Base-by-base conservation (phyloP, 129 eudicot genomes). In the Erigeron canadensis region DNA sequence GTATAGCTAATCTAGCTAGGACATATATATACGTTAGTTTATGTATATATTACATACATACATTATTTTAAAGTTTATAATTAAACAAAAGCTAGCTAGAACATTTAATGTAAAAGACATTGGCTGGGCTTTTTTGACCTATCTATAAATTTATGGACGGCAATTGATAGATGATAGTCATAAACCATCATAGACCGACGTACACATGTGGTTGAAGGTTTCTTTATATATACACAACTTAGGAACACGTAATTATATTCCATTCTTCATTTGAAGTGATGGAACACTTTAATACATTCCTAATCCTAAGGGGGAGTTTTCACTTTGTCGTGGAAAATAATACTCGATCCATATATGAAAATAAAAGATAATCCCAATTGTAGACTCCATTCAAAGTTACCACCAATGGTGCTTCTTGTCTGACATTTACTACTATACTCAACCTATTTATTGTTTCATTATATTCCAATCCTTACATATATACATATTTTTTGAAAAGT, bases 101-200 rank as follows among this genome's bases (percentile, higher is more conserved):
- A 34, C 81, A 79, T 61, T 80, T 73, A 76, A 77, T 77, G 85
- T 59, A 46, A 69, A 57, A 39, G 56, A 63, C 73, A 63, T 61
- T 76, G 74, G 80, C 71, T 77, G 18, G 81, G 76, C 56, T 70
- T 71, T 75, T 67, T 79, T 79, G 86, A 83, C 86, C 54, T 59
- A 58, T 62, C 64, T 43, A 16, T 1, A 28, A 1, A 28, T 40
- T 54, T 46, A 17, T 23, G 83, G 75, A 73, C 76, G 77, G 76
- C 72, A 69, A 70, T 53, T 42, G 19, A 73, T 79, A 39, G 51
- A 63, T n/a, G 3, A 0, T 3, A 2, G 3, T 28, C 34, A 65
- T 71, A 28, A 78, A 64, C 40, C 47, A 51, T 80, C 55, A 62
- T 13, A 70, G 22, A 65, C 71, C 47, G 22, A 19, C 48, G 16